Conservation (phyloP, 495 filamentous ascomycete species). For the Usnea hakonensis region DNA sequence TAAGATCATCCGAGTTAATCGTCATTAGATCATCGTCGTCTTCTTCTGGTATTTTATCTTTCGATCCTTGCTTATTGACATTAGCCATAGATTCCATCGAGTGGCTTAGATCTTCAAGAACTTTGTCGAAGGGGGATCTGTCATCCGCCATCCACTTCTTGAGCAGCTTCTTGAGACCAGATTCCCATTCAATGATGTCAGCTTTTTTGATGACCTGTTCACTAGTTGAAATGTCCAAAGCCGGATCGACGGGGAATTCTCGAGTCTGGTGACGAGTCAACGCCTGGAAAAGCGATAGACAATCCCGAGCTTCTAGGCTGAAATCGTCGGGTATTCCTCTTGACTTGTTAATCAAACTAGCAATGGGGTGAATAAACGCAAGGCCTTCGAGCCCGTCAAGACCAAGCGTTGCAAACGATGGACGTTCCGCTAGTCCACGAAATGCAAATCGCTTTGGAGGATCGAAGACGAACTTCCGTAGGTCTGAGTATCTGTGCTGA, state of each 20-base stretch:
- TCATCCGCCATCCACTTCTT: slow-evolving; percentile 50
- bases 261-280: slow-evolving; percentile 48
- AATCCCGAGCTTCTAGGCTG: slow-evolving; percentile 62
- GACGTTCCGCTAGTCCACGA: slow-evolving; percentile 42
- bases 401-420: slow-evolving; percentile 37
- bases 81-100: slow-evolving; percentile 6
- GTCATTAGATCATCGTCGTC: slow-evolving; percentile 7
- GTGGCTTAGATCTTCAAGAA: slow-evolving; percentile 37
- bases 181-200: slow-evolving; percentile 60
- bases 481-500: slow-evolving; percentile 59
- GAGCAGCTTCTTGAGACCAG: slow-evolving; percentile 50
- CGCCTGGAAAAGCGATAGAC: slow-evolving; percentile 51
- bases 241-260: slow-evolving; percentile 37
- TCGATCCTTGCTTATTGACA: slow-evolving; percentile 14
- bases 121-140: slow-evolving; percentile 53
- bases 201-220: slow-evolving; percentile 47
- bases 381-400: slow-evolving; percentile 47
- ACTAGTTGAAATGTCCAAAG: slow-evolving; percentile 41
- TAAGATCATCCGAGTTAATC: slow-evolving; percentile 28
- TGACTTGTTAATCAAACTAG: slow-evolving; percentile 50
- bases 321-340: slow-evolving; percentile 57
- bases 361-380: slow-evolving; percentile 60
- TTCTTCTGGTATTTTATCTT: slow-evolving; percentile 14
- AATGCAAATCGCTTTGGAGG: slow-evolving; percentile 48
- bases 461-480: slow-evolving; percentile 60